Conservation (phyloP, 495 filamentous ascomycete species). For the Hyaloscypha finlandica region DNA sequence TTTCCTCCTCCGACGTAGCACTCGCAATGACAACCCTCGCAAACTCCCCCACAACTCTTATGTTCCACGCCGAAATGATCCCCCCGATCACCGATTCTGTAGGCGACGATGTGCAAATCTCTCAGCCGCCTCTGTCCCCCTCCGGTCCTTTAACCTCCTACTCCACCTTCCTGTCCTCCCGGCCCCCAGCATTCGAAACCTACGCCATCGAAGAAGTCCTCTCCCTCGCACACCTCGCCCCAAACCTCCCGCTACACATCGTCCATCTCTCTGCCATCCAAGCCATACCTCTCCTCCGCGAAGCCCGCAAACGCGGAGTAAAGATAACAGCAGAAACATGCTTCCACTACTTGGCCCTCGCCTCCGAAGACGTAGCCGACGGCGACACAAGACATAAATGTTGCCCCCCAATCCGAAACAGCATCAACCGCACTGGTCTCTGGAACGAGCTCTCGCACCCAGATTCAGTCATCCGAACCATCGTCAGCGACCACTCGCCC, state of each 20-base stretch:
- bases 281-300: slow-evolving; percentile 83
- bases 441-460: slow-evolving; percentile 77
- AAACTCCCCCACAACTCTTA: slow-evolving; percentile 77
- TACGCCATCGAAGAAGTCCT: slow-evolving; percentile 88
- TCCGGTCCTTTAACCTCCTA: slow-evolving; percentile 78
- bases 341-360: slow-evolving; percentile 95
- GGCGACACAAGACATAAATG: slow-evolving; percentile 97
- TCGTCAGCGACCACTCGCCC: slow-evolving; percentile 96
- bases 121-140: slow-evolving; percentile 71
- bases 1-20: slow-evolving; percentile 75
- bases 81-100: slow-evolving; percentile 83
- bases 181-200: slow-evolving; percentile 87
- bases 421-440: slow-evolving; percentile 81
- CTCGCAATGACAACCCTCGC: slow-evolving; percentile 78
- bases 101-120: slow-evolving; percentile 73
- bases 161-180: slow-evolving; percentile 88
- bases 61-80: slow-evolving; percentile 99
- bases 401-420: slow-evolving; percentile 89
- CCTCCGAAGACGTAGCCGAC: slow-evolving; percentile 80
- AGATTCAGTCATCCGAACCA: slow-evolving; percentile 83
- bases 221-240: slow-evolving; percentile 76
- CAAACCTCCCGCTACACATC: slow-evolving; percentile 85
- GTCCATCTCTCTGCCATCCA: slow-evolving; percentile 93
- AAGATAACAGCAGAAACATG: slow-evolving; percentile 97
- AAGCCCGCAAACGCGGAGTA: slow-evolving; percentile 75